Conservation (phyloP, 2,329 filamentous ascomycete species). For the Periconia sp. region DNA sequence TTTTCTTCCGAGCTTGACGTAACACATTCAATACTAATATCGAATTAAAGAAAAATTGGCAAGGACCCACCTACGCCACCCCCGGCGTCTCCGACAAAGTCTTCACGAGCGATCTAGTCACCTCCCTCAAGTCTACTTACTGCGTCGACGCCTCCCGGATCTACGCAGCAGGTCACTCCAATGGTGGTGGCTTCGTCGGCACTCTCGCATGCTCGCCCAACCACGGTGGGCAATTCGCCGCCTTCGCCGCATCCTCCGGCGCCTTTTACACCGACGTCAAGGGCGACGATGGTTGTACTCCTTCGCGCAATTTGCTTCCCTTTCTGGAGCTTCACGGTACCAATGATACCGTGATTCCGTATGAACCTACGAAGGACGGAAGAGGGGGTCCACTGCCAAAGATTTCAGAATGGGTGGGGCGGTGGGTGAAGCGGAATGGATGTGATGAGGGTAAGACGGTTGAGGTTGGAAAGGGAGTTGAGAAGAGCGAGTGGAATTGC, state of each 20-base stretch:
- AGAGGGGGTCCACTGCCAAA: background rate
- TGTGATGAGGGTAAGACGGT: background rate
- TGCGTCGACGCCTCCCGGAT: constrained; percentile 1
- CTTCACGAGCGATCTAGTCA: constrained; percentile 3
- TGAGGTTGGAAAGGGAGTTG: background rate
- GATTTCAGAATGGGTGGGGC: background rate
- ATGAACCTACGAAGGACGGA: background rate
- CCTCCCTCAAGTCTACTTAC: background rate
- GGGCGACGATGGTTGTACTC: background rate
- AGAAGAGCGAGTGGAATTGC: background rate
- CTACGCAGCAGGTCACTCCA: constrained; percentile 4
- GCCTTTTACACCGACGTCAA: constrained; percentile 4
- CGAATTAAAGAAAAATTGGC: background rate
- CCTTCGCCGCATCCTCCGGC: constrained; percentile 1
- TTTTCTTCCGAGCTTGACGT: background rate
- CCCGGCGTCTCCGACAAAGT: background rate
- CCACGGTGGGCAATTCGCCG: constrained; percentile 4
- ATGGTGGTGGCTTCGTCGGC: constrained; percentile 6
- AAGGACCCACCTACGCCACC: constrained; percentile 3
- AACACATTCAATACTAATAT: background rate
- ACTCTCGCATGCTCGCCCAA: constrained; percentile 4
- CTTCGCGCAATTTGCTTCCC: background rate
- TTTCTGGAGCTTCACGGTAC: constrained; percentile 4
- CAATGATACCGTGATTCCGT: background rate
- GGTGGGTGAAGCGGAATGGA: constrained; percentile 2